Conservation (phyloP, 192 early-diverging fungal species). For the Backusella circina region DNA sequence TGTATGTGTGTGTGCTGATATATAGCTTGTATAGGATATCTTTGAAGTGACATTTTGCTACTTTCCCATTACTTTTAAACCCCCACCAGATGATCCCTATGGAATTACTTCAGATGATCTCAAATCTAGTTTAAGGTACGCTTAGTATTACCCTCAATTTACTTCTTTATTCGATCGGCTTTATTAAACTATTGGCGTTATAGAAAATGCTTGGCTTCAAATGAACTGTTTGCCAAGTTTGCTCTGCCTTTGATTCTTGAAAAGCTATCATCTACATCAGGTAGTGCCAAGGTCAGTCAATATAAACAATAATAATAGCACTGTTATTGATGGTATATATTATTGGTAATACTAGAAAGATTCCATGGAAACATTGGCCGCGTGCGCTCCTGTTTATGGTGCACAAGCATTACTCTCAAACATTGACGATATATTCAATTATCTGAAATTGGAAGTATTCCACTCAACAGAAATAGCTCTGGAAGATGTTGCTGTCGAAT, state of each 20-base stretch:
- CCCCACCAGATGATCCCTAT: constrained; percentile 91
- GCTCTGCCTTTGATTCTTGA: constrained; percentile 87
- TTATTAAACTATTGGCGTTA: not conserved
- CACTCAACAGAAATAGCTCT: constrained; percentile 71
- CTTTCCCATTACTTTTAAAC: constrained; percentile 99
- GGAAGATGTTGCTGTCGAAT: constrained; percentile 61
- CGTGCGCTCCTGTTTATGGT: constrained; percentile 76
- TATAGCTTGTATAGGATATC: constrained; percentile 56
- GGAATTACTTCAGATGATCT: constrained; percentile 93
- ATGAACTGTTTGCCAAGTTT: constrained; percentile 73
- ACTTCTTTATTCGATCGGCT: not conserved
- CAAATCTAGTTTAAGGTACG: constrained; percentile 69
- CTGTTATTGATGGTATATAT: not conserved
- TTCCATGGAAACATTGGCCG: constrained; percentile 85
- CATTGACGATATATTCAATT: constrained; percentile 71
- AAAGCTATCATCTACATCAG: constrained; percentile 83
- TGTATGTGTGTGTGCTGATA: constrained; percentile 5
- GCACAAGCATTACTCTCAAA: constrained; percentile 61
- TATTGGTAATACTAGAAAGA: constrained; percentile 54
- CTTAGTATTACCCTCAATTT: not conserved
- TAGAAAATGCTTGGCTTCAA: constrained; percentile 71
- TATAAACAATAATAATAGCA: not conserved
- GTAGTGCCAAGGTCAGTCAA: constrained; percentile 76
- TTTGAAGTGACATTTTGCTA: constrained; percentile 99
- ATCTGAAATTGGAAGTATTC: constrained; percentile 72